Percentiles rank a stretch among this genome's conserved stretches.
phyloP scores from a whole-genome alignment of 2,329 filamentous ascomycete species.

The Fusarium sp. region DNA sequence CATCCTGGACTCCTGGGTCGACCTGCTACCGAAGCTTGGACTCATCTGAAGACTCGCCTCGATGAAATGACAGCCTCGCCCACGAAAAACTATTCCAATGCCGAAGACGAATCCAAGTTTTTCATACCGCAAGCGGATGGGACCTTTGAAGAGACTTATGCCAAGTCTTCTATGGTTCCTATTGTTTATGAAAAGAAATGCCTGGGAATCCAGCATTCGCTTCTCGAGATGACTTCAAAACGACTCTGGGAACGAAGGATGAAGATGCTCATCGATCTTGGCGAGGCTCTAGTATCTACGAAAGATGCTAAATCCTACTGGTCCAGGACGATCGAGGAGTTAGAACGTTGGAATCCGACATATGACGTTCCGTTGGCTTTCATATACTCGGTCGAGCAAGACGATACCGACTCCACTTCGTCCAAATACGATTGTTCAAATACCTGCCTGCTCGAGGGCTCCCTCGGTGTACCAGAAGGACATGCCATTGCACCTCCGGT shows the following conservation, averaged over 20 bases:
- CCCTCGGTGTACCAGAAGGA: slow-evolving; percentile 57
- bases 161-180: slow-evolving; percentile 61
- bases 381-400: slow-evolving; percentile 61
- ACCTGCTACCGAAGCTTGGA: slow-evolving; percentile 69
- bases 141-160: slow-evolving; percentile 59
- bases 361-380: slow-evolving; percentile 64
- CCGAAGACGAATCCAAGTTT: slow-evolving; percentile 59
- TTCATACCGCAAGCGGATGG: slow-evolving; percentile 58
- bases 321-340: slow-evolving; percentile 57
- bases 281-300: slow-evolving; percentile 56
- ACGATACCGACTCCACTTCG: slow-evolving; percentile 43
- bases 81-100: slow-evolving; percentile 48
- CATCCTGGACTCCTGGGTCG: slow-evolving; percentile 73
- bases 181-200: slow-evolving; percentile 56
- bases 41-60: slow-evolving; percentile 60
- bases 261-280: slow-evolving; percentile 62
- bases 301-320: slow-evolving; percentile 61
- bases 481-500: slow-evolving; percentile 56
- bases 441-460: slow-evolving; percentile 57
- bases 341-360: slow-evolving; percentile 56
- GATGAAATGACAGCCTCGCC: slow-evolving; percentile 45
- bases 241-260: slow-evolving; percentile 61
- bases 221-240: slow-evolving; percentile 60
- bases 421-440: slow-evolving; percentile 49
- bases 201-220: slow-evolving; percentile 60